Conservation (phyloP, 2,329 filamentous ascomycete species). For the Dothideomycetidae sp. region DNA sequence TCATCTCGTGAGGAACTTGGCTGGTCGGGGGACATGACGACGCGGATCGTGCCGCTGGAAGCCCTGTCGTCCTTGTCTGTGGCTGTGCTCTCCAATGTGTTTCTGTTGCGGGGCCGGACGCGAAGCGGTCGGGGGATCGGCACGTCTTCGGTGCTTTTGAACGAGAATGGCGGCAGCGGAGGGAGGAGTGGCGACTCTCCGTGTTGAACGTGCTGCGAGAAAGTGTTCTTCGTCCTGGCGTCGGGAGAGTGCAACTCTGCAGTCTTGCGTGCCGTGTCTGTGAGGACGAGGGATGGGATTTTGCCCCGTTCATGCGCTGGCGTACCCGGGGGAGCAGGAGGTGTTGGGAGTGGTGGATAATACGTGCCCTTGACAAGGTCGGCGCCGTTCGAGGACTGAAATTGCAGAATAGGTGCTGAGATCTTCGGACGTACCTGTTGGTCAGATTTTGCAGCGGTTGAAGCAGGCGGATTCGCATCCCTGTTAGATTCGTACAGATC, state of each 20-base stretch:
- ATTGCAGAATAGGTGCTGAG: constrained; percentile 21
- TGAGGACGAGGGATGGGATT: constrained; percentile 14
- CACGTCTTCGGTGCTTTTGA: constrained; percentile 25
- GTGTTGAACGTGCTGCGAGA: constrained; percentile 20
- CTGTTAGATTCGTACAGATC: too few species aligned
- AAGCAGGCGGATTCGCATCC: too few species aligned
- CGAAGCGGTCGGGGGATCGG: constrained; percentile 2
- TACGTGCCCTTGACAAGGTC: constrained; percentile 1
- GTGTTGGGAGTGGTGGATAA: constrained; percentile 10
- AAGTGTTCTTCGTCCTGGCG: constrained; percentile 15
- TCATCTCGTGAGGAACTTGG: neutral
- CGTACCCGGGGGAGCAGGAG: constrained; percentile 13
- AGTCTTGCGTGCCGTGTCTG: constrained; percentile 10
- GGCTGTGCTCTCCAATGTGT: neutral
- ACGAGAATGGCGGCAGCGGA: constrained; percentile 23
- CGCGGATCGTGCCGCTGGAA: constrained; percentile 6
- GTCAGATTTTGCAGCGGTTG: constrained; percentile 8
- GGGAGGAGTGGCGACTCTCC: constrained; percentile 17
- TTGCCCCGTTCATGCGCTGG: too few species aligned
- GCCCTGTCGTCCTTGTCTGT: too few species aligned
- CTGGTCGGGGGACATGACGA: constrained; percentile 4
- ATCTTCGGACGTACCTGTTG: constrained; percentile 19
- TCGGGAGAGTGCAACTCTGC: constrained; percentile 12
- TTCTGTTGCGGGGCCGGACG: neutral
- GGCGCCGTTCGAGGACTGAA: constrained; percentile 9